These are phyloP conservation scores for Penicillium robsamsonii DNA, from an alignment of 495 filamentous ascomycete genomes.

Conservation along the genomic window DNA sequence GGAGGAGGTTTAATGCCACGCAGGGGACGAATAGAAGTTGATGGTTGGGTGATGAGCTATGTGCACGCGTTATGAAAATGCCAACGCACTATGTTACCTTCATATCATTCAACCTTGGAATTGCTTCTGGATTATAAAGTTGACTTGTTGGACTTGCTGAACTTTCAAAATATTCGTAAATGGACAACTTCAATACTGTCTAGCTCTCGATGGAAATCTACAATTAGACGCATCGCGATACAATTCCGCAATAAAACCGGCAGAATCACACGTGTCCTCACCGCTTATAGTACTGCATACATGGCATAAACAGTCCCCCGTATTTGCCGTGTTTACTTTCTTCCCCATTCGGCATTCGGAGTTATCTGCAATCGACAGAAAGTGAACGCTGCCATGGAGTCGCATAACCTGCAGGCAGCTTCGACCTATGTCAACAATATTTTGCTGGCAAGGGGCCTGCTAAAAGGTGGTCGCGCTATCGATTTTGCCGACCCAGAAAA, in stretches of 20 bases:
- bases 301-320: conserved; percentile 17
- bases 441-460: conserved; percentile 80
- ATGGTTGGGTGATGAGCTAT: background rate
- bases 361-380: conserved; percentile 18
- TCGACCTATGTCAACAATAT: conserved; percentile 97
- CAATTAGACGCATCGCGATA: background rate
- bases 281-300: conserved; percentile 11
- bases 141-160: background rate
- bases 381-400: conserved; percentile 57
- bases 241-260: background rate
- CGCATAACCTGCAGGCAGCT: conserved; percentile 77
- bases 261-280: background rate
- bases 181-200: background rate
- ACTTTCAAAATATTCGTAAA: background rate
- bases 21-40: background rate
- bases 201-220: background rate
- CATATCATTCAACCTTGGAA: background rate
- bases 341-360: conserved; percentile 37
- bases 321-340: conserved; percentile 45
- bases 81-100: background rate
- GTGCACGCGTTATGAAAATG: background rate
- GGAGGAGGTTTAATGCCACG: background rate
- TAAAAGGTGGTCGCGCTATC: conserved; percentile 80
- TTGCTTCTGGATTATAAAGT: background rate
- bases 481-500: conserved; percentile 77